phyloP scores from a whole-genome alignment of 306 rosid genomes.

The Sicyos baderoa region DNA sequence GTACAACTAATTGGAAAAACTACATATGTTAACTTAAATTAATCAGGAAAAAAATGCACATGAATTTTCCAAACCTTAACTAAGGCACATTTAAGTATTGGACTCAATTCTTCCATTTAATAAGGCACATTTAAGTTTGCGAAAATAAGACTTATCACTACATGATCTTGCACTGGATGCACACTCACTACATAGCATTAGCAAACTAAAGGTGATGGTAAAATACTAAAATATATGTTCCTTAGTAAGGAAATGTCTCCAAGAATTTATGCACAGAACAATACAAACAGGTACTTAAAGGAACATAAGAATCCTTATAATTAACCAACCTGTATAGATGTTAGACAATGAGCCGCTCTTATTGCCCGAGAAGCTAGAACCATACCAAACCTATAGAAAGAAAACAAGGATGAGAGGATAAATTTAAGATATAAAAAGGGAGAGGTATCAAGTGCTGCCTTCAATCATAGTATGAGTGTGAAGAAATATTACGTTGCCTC shows the following conservation, averaged over 20 bases:
- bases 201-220: background rate
- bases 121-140: background rate
- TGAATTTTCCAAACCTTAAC: background rate
- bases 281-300: background rate
- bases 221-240: background rate
- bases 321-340: slow-evolving; percentile 81
- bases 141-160: background rate
- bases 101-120: background rate
- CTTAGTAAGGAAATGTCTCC: background rate
- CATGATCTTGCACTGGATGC: background rate
- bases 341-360: slow-evolving; percentile 94
- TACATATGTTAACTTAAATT: background rate
- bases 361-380: slow-evolving; percentile 89
- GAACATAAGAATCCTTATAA: background rate
- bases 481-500: slow-evolving; percentile 63
- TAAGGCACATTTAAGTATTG: background rate
- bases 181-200: background rate
- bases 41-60: background rate
- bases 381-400: slow-evolving; percentile 52
- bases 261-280: background rate
- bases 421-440: background rate
- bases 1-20: background rate
- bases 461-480: slow-evolving; percentile 10
- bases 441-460: slow-evolving; percentile 14
- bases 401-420: slow-evolving; percentile 22